Evolutionary conservation across 495 filamentous ascomycete species (phyloP).

Genomic region (Sphaerosporella brunnea): DNA sequence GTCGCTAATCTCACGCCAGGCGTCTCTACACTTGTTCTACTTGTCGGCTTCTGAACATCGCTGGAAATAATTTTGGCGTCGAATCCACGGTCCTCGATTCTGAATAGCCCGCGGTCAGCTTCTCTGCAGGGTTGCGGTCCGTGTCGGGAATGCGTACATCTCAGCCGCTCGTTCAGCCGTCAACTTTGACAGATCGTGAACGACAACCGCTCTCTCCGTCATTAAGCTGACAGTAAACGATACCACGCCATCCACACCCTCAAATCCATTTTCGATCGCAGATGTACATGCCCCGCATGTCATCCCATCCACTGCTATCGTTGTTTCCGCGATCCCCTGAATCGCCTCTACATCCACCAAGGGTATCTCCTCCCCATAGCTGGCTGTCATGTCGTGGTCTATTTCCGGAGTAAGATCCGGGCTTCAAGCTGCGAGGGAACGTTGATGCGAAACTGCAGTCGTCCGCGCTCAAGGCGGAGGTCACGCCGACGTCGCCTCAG

Average conservation of each 20-base stretch:
- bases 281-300: slow-evolving; percentile 91
- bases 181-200: slow-evolving; percentile 65
- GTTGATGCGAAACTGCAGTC: too few species aligned
- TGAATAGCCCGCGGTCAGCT: too few species aligned
- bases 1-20: slow-evolving; percentile 46
- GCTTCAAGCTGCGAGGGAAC: too few species aligned
- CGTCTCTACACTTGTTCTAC: slow-evolving; percentile 83
- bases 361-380: slow-evolving; percentile 6
- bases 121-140: too few species aligned
- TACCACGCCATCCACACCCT: slow-evolving; percentile 55
- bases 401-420: too few species aligned
- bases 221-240: slow-evolving; percentile 79
- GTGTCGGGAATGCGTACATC: slow-evolving; percentile 28
- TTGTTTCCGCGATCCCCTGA: slow-evolving; percentile 44
- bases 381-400: too few species aligned
- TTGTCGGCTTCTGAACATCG: slow-evolving; percentile 54
- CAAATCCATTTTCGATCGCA: slow-evolving; percentile 75
- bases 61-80: slow-evolving; percentile 82
- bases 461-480: too few species aligned
- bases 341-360: slow-evolving; percentile 10
- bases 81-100: slow-evolving; percentile 84
- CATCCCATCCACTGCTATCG: slow-evolving; percentile 86
- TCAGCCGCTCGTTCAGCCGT: slow-evolving; percentile 57
- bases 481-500: too few species aligned
- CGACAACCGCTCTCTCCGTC: slow-evolving; percentile 77